Evolutionary conservation across 768 basidiomycete species (phyloP).

Genomic region (Tylopilus sp.): DNA sequence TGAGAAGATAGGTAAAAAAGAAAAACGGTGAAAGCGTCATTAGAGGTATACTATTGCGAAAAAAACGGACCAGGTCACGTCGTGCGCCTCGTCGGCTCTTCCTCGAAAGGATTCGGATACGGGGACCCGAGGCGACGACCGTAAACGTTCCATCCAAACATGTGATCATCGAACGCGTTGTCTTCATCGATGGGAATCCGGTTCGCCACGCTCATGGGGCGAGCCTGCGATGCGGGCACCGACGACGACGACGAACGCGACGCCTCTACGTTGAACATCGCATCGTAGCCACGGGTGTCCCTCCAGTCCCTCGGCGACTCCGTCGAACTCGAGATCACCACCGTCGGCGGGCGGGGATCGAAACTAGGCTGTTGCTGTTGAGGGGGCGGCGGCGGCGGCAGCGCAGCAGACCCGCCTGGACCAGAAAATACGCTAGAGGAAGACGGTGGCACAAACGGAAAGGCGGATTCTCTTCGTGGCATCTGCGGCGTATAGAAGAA

Average conservation of each 20-base stretch:
- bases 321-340: slow-evolving; percentile 7
- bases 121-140: not conserved
- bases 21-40: too few species aligned
- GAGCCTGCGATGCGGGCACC: slow-evolving; percentile 3
- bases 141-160: slow-evolving; percentile 12
- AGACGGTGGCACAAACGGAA: slow-evolving; percentile 8
- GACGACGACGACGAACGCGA: slow-evolving; percentile 20
- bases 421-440: slow-evolving; percentile 6
- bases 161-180: slow-evolving; percentile 11
- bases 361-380: not conserved
- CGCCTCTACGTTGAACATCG: slow-evolving; percentile 3
- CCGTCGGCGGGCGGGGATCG: slow-evolving; percentile 1
- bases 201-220: slow-evolving; percentile 13
- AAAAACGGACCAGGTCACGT: not conserved
- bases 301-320: slow-evolving; percentile 18
- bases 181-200: slow-evolving; percentile 24
- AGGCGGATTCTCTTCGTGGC: slow-evolving; percentile 11
- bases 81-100: slow-evolving; percentile 3
- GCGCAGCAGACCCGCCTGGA: not conserved
- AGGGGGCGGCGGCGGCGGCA: not conserved
- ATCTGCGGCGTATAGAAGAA: slow-evolving; percentile 10
- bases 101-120: not conserved
- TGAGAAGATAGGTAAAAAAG: not conserved
- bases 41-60: not conserved
- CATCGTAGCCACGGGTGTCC: slow-evolving; percentile 8